A percentile compares a stretch with the other conserved stretches of the same genome.
These are phyloP conservation scores for Xylaria sp. DNA, from an alignment of 2,329 filamentous ascomycete genomes.

Conservation along the genomic window DNA sequence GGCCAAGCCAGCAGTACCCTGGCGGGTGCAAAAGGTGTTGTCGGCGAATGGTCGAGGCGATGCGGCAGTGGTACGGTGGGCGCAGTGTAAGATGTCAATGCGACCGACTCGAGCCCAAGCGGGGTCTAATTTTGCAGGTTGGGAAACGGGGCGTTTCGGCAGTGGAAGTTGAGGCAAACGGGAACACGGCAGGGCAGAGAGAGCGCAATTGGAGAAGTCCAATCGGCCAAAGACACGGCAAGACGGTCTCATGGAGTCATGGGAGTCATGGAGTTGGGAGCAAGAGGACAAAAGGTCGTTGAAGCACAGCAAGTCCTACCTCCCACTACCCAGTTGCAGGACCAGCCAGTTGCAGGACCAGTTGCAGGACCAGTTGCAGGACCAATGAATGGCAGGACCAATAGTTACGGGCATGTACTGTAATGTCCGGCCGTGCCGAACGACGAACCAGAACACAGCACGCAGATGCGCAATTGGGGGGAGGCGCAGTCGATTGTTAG, in stretches of 20 bases:
- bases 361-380: too few species aligned
- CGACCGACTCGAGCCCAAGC: constrained; percentile 15
- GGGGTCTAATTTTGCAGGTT: constrained; percentile 4
- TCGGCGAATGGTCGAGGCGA: constrained; percentile 2
- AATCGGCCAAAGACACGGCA: not conserved
- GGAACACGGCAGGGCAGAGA: not conserved
- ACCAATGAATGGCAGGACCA: too few species aligned
- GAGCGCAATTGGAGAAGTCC: not conserved
- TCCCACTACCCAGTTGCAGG: too few species aligned
- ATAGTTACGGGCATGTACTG: too few species aligned
- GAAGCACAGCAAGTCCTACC: too few species aligned
- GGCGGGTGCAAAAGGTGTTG: not conserved
- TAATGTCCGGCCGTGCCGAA: constrained; percentile 23
- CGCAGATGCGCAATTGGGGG: not conserved
- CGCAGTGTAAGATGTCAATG: constrained; percentile 9
- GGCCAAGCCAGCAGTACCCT: not conserved
- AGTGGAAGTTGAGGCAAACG: constrained; percentile 3
- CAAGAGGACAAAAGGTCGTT: not conserved
- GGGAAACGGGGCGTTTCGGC: constrained; percentile 14
- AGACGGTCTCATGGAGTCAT: constrained; percentile 23
- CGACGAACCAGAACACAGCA: not conserved
- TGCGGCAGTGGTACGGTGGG: not conserved
- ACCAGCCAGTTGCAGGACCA: too few species aligned
- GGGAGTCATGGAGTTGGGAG: constrained; percentile 13
- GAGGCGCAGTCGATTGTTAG: constrained; percentile 15